These are phyloP conservation scores for Cyberlindnera suaveolens DNA, from an alignment of 805 yeast genomes.

Conservation along the genomic window DNA sequence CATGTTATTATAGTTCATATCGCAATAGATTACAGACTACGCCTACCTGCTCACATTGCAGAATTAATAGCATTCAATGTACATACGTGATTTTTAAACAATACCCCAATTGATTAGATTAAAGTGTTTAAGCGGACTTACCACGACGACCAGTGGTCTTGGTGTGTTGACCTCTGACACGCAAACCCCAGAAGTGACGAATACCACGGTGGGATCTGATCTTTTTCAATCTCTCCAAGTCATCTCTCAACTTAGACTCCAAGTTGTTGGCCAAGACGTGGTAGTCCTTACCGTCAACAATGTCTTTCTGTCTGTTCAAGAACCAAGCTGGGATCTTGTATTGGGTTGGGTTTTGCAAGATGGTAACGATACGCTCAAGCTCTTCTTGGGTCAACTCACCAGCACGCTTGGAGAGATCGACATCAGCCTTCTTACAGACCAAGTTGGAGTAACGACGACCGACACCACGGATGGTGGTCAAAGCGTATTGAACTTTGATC, in stretches of 20 bases:
- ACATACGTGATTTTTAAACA: constrained; percentile 4
- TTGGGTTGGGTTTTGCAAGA: constrained; percentile 99
- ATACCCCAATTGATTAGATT: neutral
- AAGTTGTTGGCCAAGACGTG: constrained; percentile 98
- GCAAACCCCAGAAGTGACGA: constrained; percentile 99
- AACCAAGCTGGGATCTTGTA: constrained; percentile 99
- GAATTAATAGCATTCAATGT: constrained; percentile 7
- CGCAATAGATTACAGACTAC: neutral
- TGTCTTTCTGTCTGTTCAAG: constrained; percentile 99
- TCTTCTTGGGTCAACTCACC: constrained; percentile 99
- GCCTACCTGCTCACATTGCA: too few relatives aligned
- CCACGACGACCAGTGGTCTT: constrained; percentile 99
- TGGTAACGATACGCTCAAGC: constrained; percentile 99
- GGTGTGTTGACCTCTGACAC: constrained; percentile 99
- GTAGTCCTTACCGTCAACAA: constrained; percentile 97
- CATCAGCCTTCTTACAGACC: constrained; percentile 99
- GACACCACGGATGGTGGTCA: constrained; percentile 99
- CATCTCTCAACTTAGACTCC: constrained; percentile 99
- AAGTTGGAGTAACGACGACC: constrained; percentile 99
- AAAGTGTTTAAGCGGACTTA: constrained; percentile 25
- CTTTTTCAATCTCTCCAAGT: constrained; percentile 99
- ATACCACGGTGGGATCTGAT: constrained; percentile 99
- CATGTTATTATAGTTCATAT: neutral
- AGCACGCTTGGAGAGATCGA: constrained; percentile 96
- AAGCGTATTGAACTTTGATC: constrained; percentile 99